Base-by-base conservation (phyloP, 495 filamentous ascomycete genomes). In the Parathielavia appendiculata region DNA sequence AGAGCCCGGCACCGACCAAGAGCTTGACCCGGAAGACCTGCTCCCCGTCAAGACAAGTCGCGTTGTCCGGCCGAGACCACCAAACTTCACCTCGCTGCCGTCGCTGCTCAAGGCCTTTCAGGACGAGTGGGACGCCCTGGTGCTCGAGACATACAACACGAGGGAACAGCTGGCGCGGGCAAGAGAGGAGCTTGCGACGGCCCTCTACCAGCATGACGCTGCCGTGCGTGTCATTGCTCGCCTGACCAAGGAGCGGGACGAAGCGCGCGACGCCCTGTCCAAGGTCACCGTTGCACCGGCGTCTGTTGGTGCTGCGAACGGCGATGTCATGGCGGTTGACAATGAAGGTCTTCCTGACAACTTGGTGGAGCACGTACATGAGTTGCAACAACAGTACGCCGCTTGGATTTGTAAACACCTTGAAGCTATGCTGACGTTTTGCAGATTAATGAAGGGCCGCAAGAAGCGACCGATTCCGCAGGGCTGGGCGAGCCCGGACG, bases 31-130 rank as follows among this genome's bases (percentile, higher is more conserved):
- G 51, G 89, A 95, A 48, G 93, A 97, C 68, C 80, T 98, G 46
- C 82, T 98, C 66, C 86, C 89, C 60, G 79, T 98, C 68, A 91
- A 92, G 75, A 83, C 89, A 36, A 79, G 86, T 57, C 86, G 87
- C 72, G 79, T 89, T 58, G 88, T 96, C 51, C 86, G 87, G 60
- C 92, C 93, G 48, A 84, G 95, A 67, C 93, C 93, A 41, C 92
- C 95, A 36, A 95, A 90, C 23, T 87, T 97, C 63, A 97, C 93
- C 47, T 97, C 93, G 26, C 95, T 98, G 61, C 93, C 93, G 8
- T 90, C 93, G n/a, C 81, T 98, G 23, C 88, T 98, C 59, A 88
- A 87, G 40, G 86, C 90, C n/a, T 97, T 98, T 68, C 93, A 98
- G 63, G 92, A 96, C 65, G 93, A 98, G 79, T 98, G 93, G 93